Percentiles rank a stretch among this genome's conserved stretches.
Evolutionary conservation across 164 flowering plant genomes (phyloP).

Genomic region (Chloranthus sessilifolius): DNA sequence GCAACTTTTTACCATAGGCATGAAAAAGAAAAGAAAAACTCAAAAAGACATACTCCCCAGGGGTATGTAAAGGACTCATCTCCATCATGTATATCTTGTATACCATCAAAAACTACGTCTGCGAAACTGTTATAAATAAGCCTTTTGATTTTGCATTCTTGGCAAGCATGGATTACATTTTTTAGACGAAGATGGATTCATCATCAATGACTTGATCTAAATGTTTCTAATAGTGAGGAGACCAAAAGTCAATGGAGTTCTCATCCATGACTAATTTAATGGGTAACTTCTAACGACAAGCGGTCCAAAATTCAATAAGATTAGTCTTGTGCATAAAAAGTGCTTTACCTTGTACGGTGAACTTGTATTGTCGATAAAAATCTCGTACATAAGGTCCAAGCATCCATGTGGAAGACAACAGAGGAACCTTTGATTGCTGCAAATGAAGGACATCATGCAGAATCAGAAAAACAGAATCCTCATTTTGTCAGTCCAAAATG

Average conservation of each 20-base stretch:
- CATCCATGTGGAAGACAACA: slow-evolving; percentile 58
- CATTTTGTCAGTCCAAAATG: not conserved
- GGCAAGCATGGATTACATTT: slow-evolving; percentile 84
- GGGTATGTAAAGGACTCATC: slow-evolving; percentile 72
- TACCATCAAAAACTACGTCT: slow-evolving; percentile 75
- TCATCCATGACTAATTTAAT: no score
- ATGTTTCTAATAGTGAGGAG: no score
- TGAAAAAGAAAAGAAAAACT: not conserved
- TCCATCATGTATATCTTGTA: slow-evolving; percentile 50
- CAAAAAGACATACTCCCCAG: slow-evolving; percentile 39
- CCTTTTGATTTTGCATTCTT: slow-evolving; percentile 60
- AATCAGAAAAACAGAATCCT: no score
- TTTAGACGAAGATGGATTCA: slow-evolving; percentile 48
- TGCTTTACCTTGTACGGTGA: slow-evolving; percentile 72
- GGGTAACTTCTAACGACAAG: not conserved
- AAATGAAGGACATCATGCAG: slow-evolving; percentile 11
- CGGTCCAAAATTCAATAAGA: not conserved
- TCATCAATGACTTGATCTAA: not conserved
- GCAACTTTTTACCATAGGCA: not conserved
- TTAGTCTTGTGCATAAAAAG: not conserved
- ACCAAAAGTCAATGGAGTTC: no score
- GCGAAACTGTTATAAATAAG: slow-evolving; percentile 81
- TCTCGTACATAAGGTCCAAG: slow-evolving; percentile 25
- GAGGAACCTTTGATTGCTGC: slow-evolving; percentile 74
- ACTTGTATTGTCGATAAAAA: slow-evolving; percentile 42